These are phyloP conservation scores for Xylariaceae sp. DNA, from an alignment of 2,329 filamentous ascomycete species.

Conservation along the genomic window DNA sequence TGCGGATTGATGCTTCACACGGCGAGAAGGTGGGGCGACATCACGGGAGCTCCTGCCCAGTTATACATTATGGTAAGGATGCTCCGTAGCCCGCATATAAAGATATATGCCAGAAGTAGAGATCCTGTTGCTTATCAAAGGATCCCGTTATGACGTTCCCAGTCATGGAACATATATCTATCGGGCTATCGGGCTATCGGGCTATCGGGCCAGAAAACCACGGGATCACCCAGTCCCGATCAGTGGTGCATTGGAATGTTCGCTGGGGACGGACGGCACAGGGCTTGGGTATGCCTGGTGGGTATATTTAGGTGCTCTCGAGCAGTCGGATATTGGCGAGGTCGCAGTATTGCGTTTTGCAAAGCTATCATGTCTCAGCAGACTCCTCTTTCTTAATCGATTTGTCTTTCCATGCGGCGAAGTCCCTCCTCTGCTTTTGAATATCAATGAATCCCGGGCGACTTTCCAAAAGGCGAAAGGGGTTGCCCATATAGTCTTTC, in stretches of 20 bases:
- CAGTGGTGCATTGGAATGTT: neutral
- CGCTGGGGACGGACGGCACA: neutral
- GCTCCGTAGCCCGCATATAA: neutral
- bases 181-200: no score
- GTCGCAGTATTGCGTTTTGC: neutral
- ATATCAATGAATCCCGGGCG: slow-evolving; percentile 85
- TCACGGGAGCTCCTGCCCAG: neutral
- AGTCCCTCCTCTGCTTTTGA: slow-evolving; percentile 72
- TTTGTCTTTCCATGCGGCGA: slow-evolving; percentile 60
- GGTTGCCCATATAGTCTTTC: slow-evolving; percentile 69
- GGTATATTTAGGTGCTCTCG: neutral
- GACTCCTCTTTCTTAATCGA: slow-evolving; percentile 37
- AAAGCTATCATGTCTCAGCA: slow-evolving; percentile 9
- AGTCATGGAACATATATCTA: neutral
- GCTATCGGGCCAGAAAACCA: neutral
- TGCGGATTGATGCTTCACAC: no score
- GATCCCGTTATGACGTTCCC: neutral
- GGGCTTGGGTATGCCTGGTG: neutral
- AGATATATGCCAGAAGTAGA: neutral
- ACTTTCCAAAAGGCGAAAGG: slow-evolving; percentile 74
- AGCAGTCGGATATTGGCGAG: neutral
- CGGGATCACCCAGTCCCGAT: neutral
- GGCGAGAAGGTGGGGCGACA: neutral
- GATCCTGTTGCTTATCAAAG: neutral
- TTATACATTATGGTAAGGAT: neutral